A percentile compares a stretch with the other conserved stretches of the same genome.
Conservation (phyloP, 1,284 basidiomycete genomes). For the Tylopilus orsonianus region DNA sequence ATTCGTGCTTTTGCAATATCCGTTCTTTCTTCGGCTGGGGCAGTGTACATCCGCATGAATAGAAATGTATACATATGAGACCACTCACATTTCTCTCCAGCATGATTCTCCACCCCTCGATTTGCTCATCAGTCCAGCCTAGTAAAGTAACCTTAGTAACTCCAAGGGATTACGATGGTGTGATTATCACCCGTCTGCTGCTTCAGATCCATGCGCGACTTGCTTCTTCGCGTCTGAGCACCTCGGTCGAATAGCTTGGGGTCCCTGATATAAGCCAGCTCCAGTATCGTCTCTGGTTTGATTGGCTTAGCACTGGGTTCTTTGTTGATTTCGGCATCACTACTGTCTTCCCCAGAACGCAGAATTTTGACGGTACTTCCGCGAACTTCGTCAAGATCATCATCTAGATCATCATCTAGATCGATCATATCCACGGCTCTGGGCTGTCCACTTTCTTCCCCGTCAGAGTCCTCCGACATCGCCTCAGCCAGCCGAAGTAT, state of each 20-base stretch:
- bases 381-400: slow-evolving; percentile 47
- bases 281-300: slow-evolving; percentile 63
- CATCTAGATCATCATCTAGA: slow-evolving; percentile 56
- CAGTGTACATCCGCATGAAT: slow-evolving; percentile 11
- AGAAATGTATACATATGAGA: slow-evolving; percentile 4
- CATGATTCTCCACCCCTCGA: slow-evolving; percentile 89
- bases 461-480: slow-evolving; percentile 64
- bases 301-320: slow-evolving; percentile 25
- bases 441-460: slow-evolving; percentile 41
- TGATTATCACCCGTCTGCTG: slow-evolving; percentile 55
- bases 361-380: slow-evolving; percentile 42
- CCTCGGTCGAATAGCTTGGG: slow-evolving; percentile 78
- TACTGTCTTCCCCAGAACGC: slow-evolving; percentile 62
- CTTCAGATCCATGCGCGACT: slow-evolving; percentile 62
- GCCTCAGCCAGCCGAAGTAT: slow-evolving; percentile 77
- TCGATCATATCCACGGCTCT: slow-evolving; percentile 36
- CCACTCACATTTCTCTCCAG: slow-evolving; percentile 75
- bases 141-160: slow-evolving; percentile 2
- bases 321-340: slow-evolving; percentile 40
- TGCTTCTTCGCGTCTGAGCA: slow-evolving; percentile 64
- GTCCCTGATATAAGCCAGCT: slow-evolving; percentile 73
- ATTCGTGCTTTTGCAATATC: slow-evolving; percentile 71
- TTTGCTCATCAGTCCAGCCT: slow-evolving; percentile 77
- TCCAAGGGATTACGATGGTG: neutral
- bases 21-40: slow-evolving; percentile 71